phyloP scores from a whole-genome alignment of 805 yeast species.

The Metschnikowia dekortorum region DNA sequence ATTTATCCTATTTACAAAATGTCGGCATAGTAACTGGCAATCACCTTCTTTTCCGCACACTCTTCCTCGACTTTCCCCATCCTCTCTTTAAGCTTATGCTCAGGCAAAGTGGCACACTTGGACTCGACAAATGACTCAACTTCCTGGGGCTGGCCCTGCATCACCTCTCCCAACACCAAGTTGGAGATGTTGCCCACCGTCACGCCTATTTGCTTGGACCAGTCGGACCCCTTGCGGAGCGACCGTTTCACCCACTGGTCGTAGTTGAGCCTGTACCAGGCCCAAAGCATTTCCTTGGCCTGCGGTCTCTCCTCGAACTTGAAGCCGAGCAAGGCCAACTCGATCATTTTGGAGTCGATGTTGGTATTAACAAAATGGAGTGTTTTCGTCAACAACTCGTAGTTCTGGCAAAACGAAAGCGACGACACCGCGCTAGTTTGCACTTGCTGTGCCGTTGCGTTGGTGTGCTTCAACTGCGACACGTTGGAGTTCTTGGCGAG shows the following conservation, averaged over 20 bases:
- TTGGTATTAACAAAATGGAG: conserved; percentile 56
- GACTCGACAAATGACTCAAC: conserved; percentile 28
- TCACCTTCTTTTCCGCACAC: conserved; percentile 17
- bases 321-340: conserved; percentile 54
- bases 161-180: conserved; percentile 36
- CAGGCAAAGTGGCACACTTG: conserved; percentile 31
- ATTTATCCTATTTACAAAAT: conserved; percentile 6
- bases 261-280: conserved; percentile 54
- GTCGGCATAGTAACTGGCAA: conserved; percentile 13
- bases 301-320: conserved; percentile 30
- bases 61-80: conserved; percentile 21
- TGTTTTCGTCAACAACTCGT: conserved; percentile 47
- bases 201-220: conserved; percentile 42
- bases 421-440: conserved; percentile 56
- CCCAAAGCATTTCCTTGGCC: conserved; percentile 40
- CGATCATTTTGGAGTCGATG: conserved; percentile 52
- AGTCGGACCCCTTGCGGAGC: conserved; percentile 41
- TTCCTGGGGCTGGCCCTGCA: conserved; percentile 30
- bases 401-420: conserved; percentile 45
- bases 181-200: conserved; percentile 42
- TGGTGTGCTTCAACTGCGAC: conserved; percentile 37
- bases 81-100: conserved; percentile 32
- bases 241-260: conserved; percentile 50
- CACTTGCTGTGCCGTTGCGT: conserved; percentile 33
- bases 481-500: conserved; percentile 48